A percentile compares a stretch with the other conserved stretches of the same genome.
Evolutionary conservation across 495 filamentous ascomycete species (phyloP).

Genomic region (Parathielavia appendiculata): DNA sequence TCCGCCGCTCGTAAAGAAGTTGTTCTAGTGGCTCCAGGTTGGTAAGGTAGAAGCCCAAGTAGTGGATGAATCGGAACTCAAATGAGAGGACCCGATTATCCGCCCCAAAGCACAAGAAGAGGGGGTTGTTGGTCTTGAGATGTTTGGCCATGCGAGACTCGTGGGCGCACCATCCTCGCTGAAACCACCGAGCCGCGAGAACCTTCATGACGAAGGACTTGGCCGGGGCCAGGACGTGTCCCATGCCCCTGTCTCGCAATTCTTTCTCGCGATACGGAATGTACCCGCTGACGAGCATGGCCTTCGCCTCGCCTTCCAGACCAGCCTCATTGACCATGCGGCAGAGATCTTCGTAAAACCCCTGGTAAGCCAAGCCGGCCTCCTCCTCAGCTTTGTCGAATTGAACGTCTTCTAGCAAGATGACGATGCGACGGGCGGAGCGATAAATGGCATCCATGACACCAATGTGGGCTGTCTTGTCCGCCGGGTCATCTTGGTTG

Average conservation of each 20-base stretch:
- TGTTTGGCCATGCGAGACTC: conserved; percentile 22
- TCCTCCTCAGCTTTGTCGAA: conserved; percentile 15
- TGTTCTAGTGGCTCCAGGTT: background rate
- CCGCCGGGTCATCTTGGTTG: conserved; percentile 25
- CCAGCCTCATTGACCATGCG: background rate
- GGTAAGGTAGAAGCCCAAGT: conserved; percentile 8
- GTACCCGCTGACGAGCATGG: conserved; percentile 10
- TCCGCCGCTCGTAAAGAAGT: background rate
- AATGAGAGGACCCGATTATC: conserved; percentile 18
- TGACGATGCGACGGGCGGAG: conserved; percentile 19
- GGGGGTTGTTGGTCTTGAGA: conserved; percentile 19
- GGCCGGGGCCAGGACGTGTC: background rate
- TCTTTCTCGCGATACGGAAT: conserved; percentile 13
- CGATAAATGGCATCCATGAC: conserved; percentile 30
- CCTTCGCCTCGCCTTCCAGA: conserved; percentile 15
- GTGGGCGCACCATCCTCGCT: conserved; percentile 29
- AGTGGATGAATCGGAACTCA: conserved; percentile 26
- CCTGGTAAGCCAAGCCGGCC: conserved; percentile 18
- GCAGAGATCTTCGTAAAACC: conserved; percentile 17
- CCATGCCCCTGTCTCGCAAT: background rate
- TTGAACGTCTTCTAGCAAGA: conserved; percentile 28
- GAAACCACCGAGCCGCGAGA: conserved; percentile 22
- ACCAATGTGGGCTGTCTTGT: conserved; percentile 28
- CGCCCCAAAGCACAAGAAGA: conserved; percentile 24
- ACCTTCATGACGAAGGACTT: conserved; percentile 21